A percentile compares a stretch with the other conserved stretches of the same genome.
These are phyloP conservation scores for Linnemannia hyalina DNA, from an alignment of 192 early-diverging fungal genomes.

Conservation along the genomic window DNA sequence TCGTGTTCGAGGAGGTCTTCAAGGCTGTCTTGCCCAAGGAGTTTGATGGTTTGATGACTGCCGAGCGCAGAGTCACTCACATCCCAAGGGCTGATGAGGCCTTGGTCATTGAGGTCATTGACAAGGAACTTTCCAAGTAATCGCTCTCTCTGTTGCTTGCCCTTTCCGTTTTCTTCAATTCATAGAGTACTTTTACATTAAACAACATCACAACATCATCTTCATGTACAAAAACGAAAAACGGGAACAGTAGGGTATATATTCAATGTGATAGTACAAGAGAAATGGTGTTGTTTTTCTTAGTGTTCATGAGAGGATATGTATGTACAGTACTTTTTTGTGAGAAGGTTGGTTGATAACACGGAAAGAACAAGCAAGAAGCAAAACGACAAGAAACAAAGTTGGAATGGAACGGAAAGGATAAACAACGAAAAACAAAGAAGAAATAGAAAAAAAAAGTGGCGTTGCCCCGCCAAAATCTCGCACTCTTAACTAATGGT, in stretches of 20 bases:
- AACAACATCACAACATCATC: no score
- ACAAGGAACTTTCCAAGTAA: slow-evolving; percentile 58
- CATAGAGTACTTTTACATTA: no score
- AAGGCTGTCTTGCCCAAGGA: slow-evolving; percentile 74
- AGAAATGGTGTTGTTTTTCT: no score
- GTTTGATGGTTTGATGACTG: slow-evolving; percentile 79
- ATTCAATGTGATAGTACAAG: no score
- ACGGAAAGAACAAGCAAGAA: no score
- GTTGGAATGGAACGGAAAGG: not conserved
- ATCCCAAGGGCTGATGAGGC: slow-evolving; percentile 64
- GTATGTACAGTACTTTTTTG: no score
- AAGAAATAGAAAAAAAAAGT: not conserved
- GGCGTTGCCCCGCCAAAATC: no score
- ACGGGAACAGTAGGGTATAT: no score
- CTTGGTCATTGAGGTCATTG: slow-evolving; percentile 67
- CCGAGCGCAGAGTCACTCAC: slow-evolving; percentile 70
- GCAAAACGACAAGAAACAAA: not conserved
- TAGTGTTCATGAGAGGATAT: no score
- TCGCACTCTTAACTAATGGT: not conserved
- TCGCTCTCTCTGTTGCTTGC: not conserved
- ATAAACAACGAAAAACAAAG: not conserved
- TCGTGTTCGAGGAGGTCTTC: slow-evolving; percentile 68
- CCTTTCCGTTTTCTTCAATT: not conserved
- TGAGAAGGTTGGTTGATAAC: no score
- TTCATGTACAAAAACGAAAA: no score